Percentiles rank a stretch among this genome's conserved stretches.
Conservation (phyloP, 2,329 filamentous ascomycete species). For the Ustilaginoidea virens region DNA sequence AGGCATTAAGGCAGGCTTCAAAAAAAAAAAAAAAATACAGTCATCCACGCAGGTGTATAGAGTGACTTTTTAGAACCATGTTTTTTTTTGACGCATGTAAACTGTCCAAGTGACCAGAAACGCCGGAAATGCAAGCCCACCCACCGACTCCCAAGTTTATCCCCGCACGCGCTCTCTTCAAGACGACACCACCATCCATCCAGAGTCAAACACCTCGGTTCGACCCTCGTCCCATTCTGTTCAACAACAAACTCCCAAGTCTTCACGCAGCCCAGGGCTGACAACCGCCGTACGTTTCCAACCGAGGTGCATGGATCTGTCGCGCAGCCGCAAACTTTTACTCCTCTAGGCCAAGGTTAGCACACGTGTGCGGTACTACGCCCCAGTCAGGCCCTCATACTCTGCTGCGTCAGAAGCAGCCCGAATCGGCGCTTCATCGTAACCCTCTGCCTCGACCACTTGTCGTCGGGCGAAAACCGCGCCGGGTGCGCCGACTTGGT, state of each 20-base stretch:
- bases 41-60: neutral
- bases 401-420: conserved; percentile 69
- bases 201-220: too few species aligned
- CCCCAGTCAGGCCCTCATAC: conserved; percentile 16
- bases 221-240: too few species aligned
- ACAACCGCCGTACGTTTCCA: too few species aligned
- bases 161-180: too few species aligned
- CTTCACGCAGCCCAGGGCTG: too few species aligned
- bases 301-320: too few species aligned
- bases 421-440: conserved; percentile 90
- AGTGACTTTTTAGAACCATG: conserved; percentile 1
- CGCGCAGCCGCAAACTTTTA: neutral
- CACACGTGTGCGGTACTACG: too few species aligned
- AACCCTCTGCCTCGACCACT: conserved; percentile 92
- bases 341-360: neutral
- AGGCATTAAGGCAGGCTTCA: too few species aligned
- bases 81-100: neutral
- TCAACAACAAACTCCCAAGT: too few species aligned
- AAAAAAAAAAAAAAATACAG: conserved; percentile 9
- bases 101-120: neutral
- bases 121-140: neutral
- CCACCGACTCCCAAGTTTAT: neutral
- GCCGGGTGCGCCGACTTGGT: conserved; percentile 95
- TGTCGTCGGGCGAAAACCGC: conserved; percentile 94
- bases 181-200: too few species aligned